phyloP scores from a whole-genome alignment of 495 filamentous ascomycete species.

The Amniculicola lignicola region DNA sequence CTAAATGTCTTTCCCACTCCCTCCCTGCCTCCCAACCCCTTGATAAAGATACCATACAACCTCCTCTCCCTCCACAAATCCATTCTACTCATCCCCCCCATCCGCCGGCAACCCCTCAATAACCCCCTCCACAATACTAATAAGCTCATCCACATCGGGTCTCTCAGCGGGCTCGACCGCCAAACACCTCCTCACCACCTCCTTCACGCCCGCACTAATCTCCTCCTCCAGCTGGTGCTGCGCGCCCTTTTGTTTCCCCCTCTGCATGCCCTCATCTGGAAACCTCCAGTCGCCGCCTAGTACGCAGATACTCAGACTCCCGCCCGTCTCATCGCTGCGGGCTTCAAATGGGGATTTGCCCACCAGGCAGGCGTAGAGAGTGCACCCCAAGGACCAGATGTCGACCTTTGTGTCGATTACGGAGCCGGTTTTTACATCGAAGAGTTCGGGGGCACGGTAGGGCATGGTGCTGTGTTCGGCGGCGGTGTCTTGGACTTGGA shows the following conservation, averaged over 20 bases:
- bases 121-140: conserved; percentile 70
- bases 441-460: conserved; percentile 94
- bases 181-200: conserved; percentile 83
- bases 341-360: conserved; percentile 97
- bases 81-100: conserved; percentile 38
- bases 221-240: conserved; percentile 52
- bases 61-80: background rate
- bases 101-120: conserved; percentile 74
- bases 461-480: conserved; percentile 98
- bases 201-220: conserved; percentile 76
- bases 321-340: conserved; percentile 91
- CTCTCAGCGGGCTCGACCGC: conserved; percentile 88
- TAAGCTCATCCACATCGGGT: conserved; percentile 87
- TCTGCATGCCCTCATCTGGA: conserved; percentile 67
- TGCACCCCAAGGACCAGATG: conserved; percentile 96
- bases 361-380: conserved; percentile 90
- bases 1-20: too few relatives aligned
- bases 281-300: conserved; percentile 91
- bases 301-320: conserved; percentile 86
- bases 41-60: background rate
- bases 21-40: too few relatives aligned
- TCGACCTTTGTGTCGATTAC: conserved; percentile 96
- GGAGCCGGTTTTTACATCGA: conserved; percentile 93
- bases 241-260: conserved; percentile 51
- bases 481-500: conserved; percentile 88